Conservation (phyloP, 2,329 filamentous ascomycete species). For the Trichoderma gracile region DNA sequence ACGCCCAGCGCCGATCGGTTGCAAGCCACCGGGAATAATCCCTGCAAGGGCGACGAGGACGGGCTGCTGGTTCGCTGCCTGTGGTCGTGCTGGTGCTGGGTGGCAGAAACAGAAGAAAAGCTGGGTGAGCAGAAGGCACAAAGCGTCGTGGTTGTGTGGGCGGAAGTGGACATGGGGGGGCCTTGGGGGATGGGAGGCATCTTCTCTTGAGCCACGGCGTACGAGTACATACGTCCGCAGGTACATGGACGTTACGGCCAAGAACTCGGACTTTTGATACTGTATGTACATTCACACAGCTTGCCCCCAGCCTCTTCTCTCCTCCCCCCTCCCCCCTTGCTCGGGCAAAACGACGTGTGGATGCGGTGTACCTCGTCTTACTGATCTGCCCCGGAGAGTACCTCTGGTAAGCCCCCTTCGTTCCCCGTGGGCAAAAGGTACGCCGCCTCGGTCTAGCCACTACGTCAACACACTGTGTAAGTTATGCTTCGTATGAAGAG, state of each 20-base stretch:
- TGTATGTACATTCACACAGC: not conserved
- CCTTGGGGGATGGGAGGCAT: too few relatives aligned
- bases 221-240: not conserved
- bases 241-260: too few relatives aligned
- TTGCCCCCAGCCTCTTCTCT: not conserved
- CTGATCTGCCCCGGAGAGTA: too few relatives aligned
- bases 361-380: not conserved
- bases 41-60: constrained; percentile 9
- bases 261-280: too few relatives aligned
- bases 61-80: not conserved
- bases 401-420: not conserved
- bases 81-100: too few relatives aligned
- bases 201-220: not conserved
- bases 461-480: constrained; percentile 24
- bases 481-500: not conserved
- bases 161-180: too few relatives aligned
- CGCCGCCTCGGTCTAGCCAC: constrained; percentile 6
- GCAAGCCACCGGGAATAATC: constrained; percentile 23
- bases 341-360: not conserved
- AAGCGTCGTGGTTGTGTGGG: too few relatives aligned
- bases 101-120: too few relatives aligned
- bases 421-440: not conserved
- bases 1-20: constrained; percentile 23
- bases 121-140: too few relatives aligned
- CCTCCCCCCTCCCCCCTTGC: too few relatives aligned